Evolutionary conservation across 371 early-diverging fungal genomes (phyloP), one percentile per base, ranked within the genome.

Genomic region (Circinella umbellata): DNA sequence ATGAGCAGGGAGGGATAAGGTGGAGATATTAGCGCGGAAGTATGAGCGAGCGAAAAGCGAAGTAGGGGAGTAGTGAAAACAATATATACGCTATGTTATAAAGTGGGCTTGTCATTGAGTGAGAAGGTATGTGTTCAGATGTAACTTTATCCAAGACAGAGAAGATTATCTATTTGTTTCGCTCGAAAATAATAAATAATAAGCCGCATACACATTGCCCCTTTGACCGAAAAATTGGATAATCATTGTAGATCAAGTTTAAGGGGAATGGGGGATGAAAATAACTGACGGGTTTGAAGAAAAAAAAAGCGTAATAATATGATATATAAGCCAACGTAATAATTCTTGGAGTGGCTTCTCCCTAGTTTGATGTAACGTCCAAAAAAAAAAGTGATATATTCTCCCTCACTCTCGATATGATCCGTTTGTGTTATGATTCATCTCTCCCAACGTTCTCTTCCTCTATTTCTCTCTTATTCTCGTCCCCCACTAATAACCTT

Each of bases 201-300:
- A 42, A 6, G 2, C 42, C 42, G 6, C 42, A 6, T 11, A 6
- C 42, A 6, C 42, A 9, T 42, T 48, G 13, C 48, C 48, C 48
- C 53, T 53, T 53, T 53, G 2, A 53, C 53, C 53, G 53, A 53
- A 53, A 53, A 53, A 18, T 53, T 18, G 53, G 53, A 15, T n/a
- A 53, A 53, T 53, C 53, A 53, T 13, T 42, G 42, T 42, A 42
- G 42, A 42, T 42, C 42, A 11, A 42, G 42, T 42, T 1, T 3
- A 9, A 42, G 42, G 42, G 42, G 42, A 42, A 2, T 27, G 27
- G 27, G 27, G 27, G 27, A 27, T 27, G 27, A 27, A 27, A 27
- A 27, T 27, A 27, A 27, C 27, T 27, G 27, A 27, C 27, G 27
- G 27, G 27, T 27, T 27, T 27, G 27, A 27, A 27, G 27, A 27